These are phyloP conservation scores for Xanthoparmelia taractica DNA, from an alignment of 495 filamentous ascomycete genomes.

Conservation along the genomic window DNA sequence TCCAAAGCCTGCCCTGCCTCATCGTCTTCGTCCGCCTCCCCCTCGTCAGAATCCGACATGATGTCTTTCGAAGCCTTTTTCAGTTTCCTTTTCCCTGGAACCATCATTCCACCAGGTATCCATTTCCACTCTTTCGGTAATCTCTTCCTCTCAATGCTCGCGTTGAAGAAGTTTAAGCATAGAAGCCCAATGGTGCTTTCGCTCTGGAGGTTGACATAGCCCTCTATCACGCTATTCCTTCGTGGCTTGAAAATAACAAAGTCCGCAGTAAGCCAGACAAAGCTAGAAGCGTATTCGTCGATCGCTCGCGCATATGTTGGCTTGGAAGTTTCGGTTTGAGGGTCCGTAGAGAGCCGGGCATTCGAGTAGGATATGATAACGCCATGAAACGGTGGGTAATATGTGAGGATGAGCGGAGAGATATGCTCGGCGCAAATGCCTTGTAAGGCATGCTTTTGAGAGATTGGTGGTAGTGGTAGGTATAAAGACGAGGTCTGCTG, in stretches of 20 bases:
- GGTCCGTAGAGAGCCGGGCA: conserved; percentile 30
- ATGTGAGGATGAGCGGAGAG: conserved; percentile 66
- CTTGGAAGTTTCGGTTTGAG: conserved; percentile 29
- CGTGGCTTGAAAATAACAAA: conserved; percentile 62
- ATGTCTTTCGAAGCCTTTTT: conserved; percentile 14
- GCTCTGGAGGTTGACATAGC: conserved; percentile 64
- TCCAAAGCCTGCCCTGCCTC: conserved; percentile 34
- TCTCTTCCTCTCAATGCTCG: conserved; percentile 56
- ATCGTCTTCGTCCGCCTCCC: conserved; percentile 21
- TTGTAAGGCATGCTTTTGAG: conserved; percentile 52
- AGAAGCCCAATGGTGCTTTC: conserved; percentile 63
- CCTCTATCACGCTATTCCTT: conserved; percentile 52
- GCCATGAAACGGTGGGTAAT: conserved; percentile 62
- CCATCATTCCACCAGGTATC: conserved; percentile 32
- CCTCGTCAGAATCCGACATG: conserved; percentile 17
- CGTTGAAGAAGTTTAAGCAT: conserved; percentile 68
- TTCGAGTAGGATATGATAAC: conserved; percentile 66
- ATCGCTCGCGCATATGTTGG: conserved; percentile 47
- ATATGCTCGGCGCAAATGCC: conserved; percentile 66
- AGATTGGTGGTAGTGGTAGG: conserved; percentile 61
- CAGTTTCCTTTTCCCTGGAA: conserved; percentile 34
- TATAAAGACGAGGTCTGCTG: conserved; percentile 58
- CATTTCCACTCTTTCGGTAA: conserved; percentile 64
- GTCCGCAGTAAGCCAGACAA: conserved; percentile 64
- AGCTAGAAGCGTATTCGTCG: conserved; percentile 61